phyloP scores from a whole-genome alignment of 116 monocot species.

The Phalaenopsis hybrid region DNA sequence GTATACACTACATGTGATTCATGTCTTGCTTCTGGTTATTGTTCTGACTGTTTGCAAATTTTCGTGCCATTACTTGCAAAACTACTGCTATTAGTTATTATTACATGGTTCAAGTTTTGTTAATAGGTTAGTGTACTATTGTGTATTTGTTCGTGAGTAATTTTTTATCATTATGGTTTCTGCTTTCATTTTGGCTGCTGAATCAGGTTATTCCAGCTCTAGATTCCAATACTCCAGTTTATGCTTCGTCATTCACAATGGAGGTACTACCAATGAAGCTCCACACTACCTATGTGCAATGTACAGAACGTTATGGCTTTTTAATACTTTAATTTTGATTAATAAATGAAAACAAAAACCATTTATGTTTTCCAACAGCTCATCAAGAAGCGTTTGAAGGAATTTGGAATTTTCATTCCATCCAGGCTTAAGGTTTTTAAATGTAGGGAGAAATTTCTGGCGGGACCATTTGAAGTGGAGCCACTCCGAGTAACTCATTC shows the following conservation, averaged over 20 bases:
- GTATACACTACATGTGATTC: not conserved
- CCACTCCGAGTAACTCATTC: constrained; percentile 99
- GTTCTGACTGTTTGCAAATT: not conserved
- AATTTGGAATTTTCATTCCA: constrained; percentile 79
- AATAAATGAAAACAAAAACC: not conserved
- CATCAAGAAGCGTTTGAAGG: constrained; percentile 97
- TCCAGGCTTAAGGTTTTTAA: constrained; percentile 86
- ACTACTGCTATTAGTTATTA: not conserved
- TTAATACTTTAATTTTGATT: not conserved
- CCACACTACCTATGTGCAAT: not conserved
- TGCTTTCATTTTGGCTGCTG: constrained; percentile 1
- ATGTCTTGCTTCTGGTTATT: not conserved
- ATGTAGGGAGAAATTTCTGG: constrained; percentile 64
- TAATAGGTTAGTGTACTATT: not conserved
- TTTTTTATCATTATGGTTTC: constrained; percentile 3
- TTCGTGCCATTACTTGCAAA: not conserved
- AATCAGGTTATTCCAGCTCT: constrained; percentile 95
- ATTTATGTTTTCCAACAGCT: constrained; percentile 42
- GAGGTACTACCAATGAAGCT: constrained; percentile 49
- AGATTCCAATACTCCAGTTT: constrained; percentile 83
- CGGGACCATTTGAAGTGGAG: constrained; percentile 99
- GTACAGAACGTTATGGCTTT: not conserved
- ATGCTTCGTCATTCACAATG: constrained; percentile 96
- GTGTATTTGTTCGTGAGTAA: constrained; percentile 3
- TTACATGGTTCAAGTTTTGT: not conserved